Percentiles rank a stretch among this genome's conserved stretches.
These are phyloP conservation scores for Pseudopithomyces maydicus DNA, from an alignment of 2,329 filamentous ascomycete species.

Conservation along the genomic window DNA sequence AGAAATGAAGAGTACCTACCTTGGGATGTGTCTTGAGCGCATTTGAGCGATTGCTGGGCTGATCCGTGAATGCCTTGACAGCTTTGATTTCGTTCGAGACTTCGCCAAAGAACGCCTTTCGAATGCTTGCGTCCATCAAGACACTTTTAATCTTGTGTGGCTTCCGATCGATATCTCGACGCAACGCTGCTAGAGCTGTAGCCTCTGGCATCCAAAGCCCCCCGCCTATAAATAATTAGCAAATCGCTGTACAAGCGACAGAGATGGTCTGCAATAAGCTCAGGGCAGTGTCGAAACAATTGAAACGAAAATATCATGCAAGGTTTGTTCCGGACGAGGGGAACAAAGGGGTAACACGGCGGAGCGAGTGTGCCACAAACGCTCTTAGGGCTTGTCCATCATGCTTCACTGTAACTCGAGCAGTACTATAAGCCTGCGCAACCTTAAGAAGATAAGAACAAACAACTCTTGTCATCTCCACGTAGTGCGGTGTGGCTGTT, in stretches of 20 bases:
- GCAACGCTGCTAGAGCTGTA: constrained; percentile 67
- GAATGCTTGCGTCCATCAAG: constrained; percentile 65
- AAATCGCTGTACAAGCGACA: neutral
- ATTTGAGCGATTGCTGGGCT: constrained; percentile 66
- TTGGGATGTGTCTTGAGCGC: constrained; percentile 87
- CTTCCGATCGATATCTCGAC: constrained; percentile 75
- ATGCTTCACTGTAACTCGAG: too few relatives aligned
- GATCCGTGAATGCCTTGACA: constrained; percentile 68
- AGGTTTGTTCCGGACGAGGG: neutral
- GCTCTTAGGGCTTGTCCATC: neutral
- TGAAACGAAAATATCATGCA: neutral
- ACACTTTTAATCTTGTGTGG: constrained; percentile 72
- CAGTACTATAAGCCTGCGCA: too few relatives aligned
- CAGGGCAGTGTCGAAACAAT: neutral
- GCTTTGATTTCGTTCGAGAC: constrained; percentile 62
- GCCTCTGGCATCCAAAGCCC: constrained; percentile 82
- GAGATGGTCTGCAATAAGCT: neutral
- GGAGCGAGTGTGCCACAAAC: neutral
- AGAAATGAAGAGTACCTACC: constrained; percentile 56
- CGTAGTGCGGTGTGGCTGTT: too few relatives aligned
- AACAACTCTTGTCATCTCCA: too few relatives aligned
- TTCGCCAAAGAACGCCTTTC: constrained; percentile 67
- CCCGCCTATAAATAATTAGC: constrained; percentile 59
- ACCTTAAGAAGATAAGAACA: too few relatives aligned
- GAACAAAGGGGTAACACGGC: neutral